Conservation (phyloP, 2,329 filamentous ascomycete species). For the Fusarium albidum region DNA sequence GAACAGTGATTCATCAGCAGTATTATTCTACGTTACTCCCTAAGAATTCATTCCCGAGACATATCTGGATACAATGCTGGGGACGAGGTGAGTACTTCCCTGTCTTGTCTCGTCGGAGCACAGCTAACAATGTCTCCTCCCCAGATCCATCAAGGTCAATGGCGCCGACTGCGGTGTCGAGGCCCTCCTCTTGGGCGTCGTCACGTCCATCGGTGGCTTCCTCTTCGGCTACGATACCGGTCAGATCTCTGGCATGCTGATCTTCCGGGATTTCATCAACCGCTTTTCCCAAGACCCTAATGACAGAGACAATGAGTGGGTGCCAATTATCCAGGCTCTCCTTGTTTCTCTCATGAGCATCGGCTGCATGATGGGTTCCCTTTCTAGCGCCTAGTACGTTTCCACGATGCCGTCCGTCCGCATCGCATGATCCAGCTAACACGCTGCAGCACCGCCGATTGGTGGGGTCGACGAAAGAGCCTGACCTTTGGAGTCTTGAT, state of each 20-base stretch:
- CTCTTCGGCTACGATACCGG: constrained; percentile 72
- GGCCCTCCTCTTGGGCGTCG: constrained; percentile 54
- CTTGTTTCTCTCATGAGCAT: constrained; percentile 66
- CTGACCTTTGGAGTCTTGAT: constrained; percentile 62
- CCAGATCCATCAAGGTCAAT: constrained; percentile 52
- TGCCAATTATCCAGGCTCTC: constrained; percentile 55
- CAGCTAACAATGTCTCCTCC: constrained; percentile 5
- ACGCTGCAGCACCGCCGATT: constrained; percentile 58
- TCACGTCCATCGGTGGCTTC: constrained; percentile 67
- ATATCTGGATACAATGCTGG: constrained; percentile 36
- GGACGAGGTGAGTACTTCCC: constrained; percentile 29
- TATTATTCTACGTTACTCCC: constrained; percentile 9
- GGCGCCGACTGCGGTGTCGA: constrained; percentile 53
- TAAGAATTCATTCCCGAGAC: constrained; percentile 14
- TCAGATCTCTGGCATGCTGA: constrained; percentile 62
- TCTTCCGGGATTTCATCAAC: constrained; percentile 61
- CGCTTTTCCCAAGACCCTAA: constrained; percentile 60
- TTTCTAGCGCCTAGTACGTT: constrained; percentile 57
- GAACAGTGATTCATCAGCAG: constrained; percentile 19
- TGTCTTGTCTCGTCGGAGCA: background rate
- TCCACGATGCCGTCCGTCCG: background rate
- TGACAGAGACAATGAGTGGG: constrained; percentile 50
- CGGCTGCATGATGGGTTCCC: constrained; percentile 62
- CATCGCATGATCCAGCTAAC: constrained; percentile 10
- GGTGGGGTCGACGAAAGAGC: constrained; percentile 64